Percentiles rank a stretch among this genome's conserved stretches.
Conservation (phyloP, 2,329 filamentous ascomycete species). For the Trichophyton mentagrophytes region DNA sequence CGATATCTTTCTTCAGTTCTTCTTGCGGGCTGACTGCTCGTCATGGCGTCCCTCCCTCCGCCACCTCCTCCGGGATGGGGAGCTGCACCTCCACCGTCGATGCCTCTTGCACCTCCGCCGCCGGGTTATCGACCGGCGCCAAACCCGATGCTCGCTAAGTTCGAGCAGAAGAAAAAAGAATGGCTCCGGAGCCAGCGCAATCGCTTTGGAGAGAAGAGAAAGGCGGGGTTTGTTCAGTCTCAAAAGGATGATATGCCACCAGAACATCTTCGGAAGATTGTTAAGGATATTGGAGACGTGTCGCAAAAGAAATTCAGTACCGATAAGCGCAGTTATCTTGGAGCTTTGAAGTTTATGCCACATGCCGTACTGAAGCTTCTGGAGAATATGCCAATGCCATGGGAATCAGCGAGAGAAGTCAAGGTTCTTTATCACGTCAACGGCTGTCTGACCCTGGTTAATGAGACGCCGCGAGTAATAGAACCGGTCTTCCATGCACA, state of each 20-base stretch:
- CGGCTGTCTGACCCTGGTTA: slow-evolving; percentile 89
- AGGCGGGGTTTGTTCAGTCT: slow-evolving; percentile 90
- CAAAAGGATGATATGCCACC: slow-evolving; percentile 98
- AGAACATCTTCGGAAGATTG: slow-evolving; percentile 95
- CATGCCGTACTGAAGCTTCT: slow-evolving; percentile 93
- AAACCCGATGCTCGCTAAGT: slow-evolving; percentile 81
- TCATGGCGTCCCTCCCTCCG: slow-evolving; percentile 48
- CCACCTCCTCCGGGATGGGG: slow-evolving; percentile 59
- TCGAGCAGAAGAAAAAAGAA: slow-evolving; percentile 97
- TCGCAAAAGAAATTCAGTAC: slow-evolving; percentile 99
- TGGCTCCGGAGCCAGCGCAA: slow-evolving; percentile 87
- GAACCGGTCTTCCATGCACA: slow-evolving; percentile 96
- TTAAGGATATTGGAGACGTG: slow-evolving; percentile 96
- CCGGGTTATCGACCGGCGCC: slow-evolving; percentile 70
- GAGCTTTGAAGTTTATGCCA: slow-evolving; percentile 97
- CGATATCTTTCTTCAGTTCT: neutral
- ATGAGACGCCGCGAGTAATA: slow-evolving; percentile 91
- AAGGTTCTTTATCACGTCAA: slow-evolving; percentile 98
- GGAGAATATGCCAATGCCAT: slow-evolving; percentile 99
- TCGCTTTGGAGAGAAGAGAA: slow-evolving; percentile 92
- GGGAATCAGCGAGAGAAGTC: slow-evolving; percentile 91
- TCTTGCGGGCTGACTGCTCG: slow-evolving; percentile 10
- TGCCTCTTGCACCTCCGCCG: slow-evolving; percentile 58
- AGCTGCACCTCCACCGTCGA: slow-evolving; percentile 39
- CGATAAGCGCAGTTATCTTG: slow-evolving; percentile 95